Evolutionary conservation across 495 filamentous ascomycete species (phyloP).

Genomic region (Aspergillus funiculosus): DNA sequence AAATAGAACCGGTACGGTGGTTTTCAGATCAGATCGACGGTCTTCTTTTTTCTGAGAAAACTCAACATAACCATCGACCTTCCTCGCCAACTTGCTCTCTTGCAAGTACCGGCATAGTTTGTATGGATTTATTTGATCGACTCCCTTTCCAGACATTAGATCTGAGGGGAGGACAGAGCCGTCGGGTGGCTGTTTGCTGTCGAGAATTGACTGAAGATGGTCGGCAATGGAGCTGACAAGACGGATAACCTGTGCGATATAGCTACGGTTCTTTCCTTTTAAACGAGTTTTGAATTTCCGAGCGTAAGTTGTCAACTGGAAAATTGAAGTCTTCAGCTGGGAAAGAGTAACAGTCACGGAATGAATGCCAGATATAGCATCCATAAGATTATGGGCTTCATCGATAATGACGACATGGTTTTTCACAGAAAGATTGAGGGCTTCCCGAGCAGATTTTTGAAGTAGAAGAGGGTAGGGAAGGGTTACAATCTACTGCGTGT

Average conservation of each 20-base stretch:
- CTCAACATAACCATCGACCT: slow-evolving; percentile 80
- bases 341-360: slow-evolving; percentile 67
- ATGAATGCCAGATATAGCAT: slow-evolving; percentile 82
- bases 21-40: slow-evolving; percentile 22
- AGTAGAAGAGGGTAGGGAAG: slow-evolving; percentile 88
- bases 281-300: slow-evolving; percentile 81
- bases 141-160: slow-evolving; percentile 76
- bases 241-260: slow-evolving; percentile 79
- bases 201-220: slow-evolving; percentile 47
- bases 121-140: slow-evolving; percentile 92
- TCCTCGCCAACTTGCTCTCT: slow-evolving; percentile 88
- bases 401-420: slow-evolving; percentile 89
- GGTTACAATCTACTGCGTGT: slow-evolving; percentile 68
- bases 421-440: slow-evolving; percentile 77
- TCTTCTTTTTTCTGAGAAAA: slow-evolving; percentile 47
- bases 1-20: slow-evolving; percentile 68
- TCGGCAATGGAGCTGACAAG: slow-evolving; percentile 69
- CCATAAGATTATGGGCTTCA: slow-evolving; percentile 97
- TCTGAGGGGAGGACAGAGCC: slow-evolving; percentile 61
- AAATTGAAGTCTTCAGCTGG: slow-evolving; percentile 65
- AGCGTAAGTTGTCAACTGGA: slow-evolving; percentile 74
- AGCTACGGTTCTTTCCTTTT: slow-evolving; percentile 88
- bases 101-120: slow-evolving; percentile 82
- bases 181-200: slow-evolving; percentile 47
- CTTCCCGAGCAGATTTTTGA: slow-evolving; percentile 83